These are phyloP conservation scores for Geotrichum phurueaensis DNA, from an alignment of 1,139 yeast species.

Conservation along the genomic window DNA sequence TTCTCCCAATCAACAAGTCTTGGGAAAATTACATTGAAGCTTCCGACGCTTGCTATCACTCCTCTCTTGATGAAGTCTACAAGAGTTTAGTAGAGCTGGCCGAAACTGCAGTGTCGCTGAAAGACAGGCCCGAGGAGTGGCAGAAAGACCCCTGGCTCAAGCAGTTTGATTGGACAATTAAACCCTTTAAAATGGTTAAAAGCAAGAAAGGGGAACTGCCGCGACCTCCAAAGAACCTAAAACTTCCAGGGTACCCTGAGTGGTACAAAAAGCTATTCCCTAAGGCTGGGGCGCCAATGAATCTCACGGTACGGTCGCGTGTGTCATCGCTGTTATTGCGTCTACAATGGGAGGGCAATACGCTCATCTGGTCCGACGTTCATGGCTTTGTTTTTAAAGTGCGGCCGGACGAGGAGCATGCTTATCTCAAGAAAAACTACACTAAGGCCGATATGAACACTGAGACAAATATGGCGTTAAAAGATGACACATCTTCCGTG, in stretches of 20 bases:
- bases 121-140: conserved; percentile 33
- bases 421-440: conserved; percentile 51
- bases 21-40: conserved; percentile 71
- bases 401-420: conserved; percentile 35
- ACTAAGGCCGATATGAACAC: conserved; percentile 37
- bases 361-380: conserved; percentile 70
- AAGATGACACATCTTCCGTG: conserved; percentile 24
- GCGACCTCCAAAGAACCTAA: conserved; percentile 54
- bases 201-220: conserved; percentile 50
- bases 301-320: conserved; percentile 66
- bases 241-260: conserved; percentile 83
- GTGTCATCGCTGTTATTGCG: conserved; percentile 69
- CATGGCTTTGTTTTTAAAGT: conserved; percentile 89
- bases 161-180: conserved; percentile 82
- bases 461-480: conserved; percentile 29
- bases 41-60: conserved; percentile 63
- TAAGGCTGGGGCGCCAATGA: conserved; percentile 43
- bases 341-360: conserved; percentile 80
- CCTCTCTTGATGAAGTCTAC: conserved; percentile 53
- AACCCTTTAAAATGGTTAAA: conserved; percentile 57
- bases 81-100: conserved; percentile 56
- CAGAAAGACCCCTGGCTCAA: conserved; percentile 75
- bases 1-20: conserved; percentile 66
- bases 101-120: conserved; percentile 46
- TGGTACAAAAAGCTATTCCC: conserved; percentile 82